Conservation (phyloP, 2,329 filamentous ascomycete species). For the Hyphodiscus sp. region DNA sequence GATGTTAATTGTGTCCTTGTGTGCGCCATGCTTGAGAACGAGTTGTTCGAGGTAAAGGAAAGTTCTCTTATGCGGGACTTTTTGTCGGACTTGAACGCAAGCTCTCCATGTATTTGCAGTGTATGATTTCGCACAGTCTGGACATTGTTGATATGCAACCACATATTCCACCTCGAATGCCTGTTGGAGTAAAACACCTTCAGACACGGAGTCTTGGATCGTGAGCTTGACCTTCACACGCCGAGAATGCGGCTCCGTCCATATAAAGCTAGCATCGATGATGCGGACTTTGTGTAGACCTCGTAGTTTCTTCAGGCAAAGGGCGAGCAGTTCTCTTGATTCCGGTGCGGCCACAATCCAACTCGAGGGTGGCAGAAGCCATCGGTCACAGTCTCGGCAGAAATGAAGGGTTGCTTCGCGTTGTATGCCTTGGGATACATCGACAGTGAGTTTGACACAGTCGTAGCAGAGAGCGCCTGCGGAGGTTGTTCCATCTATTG, state of each 20-base stretch:
- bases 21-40: constrained; percentile 88
- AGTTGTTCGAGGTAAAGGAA: constrained; percentile 84
- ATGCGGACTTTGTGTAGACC: constrained; percentile 87
- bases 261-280: constrained; percentile 93
- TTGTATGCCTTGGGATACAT: constrained; percentile 87
- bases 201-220: constrained; percentile 64
- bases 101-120: constrained; percentile 95
- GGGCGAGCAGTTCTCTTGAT: constrained; percentile 83
- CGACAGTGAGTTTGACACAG: constrained; percentile 89
- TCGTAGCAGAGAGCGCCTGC: constrained; percentile 90
- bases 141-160: constrained; percentile 86
- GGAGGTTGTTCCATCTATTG: constrained; percentile 84
- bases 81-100: constrained; percentile 89
- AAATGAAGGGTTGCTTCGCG: constrained; percentile 85
- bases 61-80: constrained; percentile 90
- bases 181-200: constrained; percentile 73
- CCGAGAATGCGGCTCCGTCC: constrained; percentile 95
- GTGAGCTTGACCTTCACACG: constrained; percentile 94
- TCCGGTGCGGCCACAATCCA: constrained; percentile 84
- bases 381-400: constrained; percentile 91
- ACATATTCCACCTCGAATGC: constrained; percentile 92
- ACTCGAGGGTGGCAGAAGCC: constrained; percentile 77
- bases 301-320: constrained; percentile 83
- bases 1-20: constrained; percentile 94
- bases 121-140: constrained; percentile 92